Evolutionary conservation across 495 filamentous ascomycete species (phyloP).

Genomic region (Lineolata rhizophorae): DNA sequence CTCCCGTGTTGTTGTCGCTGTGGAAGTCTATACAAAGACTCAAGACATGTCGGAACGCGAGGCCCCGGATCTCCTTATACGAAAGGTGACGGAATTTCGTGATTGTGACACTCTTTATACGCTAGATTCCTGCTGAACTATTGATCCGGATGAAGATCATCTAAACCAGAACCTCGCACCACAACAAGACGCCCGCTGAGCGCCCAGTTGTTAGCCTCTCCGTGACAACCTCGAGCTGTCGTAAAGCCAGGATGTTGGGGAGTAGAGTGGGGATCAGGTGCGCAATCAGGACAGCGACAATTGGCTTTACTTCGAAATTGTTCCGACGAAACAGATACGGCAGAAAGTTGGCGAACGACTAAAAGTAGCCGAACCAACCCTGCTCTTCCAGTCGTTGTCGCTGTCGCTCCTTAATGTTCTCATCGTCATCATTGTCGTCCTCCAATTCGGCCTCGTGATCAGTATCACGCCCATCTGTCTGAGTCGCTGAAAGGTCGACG

Average conservation of each 20-base stretch:
- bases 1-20: slow-evolving; percentile 47
- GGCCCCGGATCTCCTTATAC: slow-evolving; percentile 33
- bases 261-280: slow-evolving; percentile 11
- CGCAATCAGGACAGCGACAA: slow-evolving; percentile 7
- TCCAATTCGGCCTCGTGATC: no score
- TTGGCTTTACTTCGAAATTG: slow-evolving; percentile 12
- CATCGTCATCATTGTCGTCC: slow-evolving; percentile 6
- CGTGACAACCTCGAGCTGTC: slow-evolving; percentile 18
- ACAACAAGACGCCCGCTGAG: slow-evolving; percentile 11
- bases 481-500: no score
- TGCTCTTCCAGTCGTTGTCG: slow-evolving; percentile 14
- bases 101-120: slow-evolving; percentile 7
- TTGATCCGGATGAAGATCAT: slow-evolving; percentile 8
- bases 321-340: slow-evolving; percentile 15
- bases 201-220: slow-evolving; percentile 7
- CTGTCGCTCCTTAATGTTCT: slow-evolving; percentile 13
- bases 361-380: slow-evolving; percentile 17
- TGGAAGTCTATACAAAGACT: slow-evolving; percentile 62
- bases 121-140: slow-evolving; percentile 5
- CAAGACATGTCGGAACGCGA: slow-evolving; percentile 57
- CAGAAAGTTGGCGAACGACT: slow-evolving; percentile 17
- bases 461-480: no score
- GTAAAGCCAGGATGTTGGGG: slow-evolving; percentile 15
- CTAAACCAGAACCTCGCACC: slow-evolving; percentile 16
- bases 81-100: slow-evolving; percentile 34